These are phyloP conservation scores for Penicillium subrubescens DNA, from an alignment of 495 filamentous ascomycete species.

Conservation along the genomic window DNA sequence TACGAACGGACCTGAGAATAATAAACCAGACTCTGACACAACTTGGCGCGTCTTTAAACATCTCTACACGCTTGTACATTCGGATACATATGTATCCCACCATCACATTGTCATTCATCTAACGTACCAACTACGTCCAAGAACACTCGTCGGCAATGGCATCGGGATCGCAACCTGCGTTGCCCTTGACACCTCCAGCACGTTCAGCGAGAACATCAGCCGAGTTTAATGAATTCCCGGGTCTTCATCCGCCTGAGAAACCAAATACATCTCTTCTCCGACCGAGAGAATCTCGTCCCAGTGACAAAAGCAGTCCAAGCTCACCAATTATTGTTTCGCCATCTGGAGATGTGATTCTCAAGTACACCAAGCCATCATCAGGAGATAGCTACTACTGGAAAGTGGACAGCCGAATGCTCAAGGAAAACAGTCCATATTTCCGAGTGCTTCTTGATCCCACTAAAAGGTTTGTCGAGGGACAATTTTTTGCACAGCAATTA, in stretches of 20 bases:
- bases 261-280: background rate
- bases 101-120: background rate
- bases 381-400: slow-evolving; percentile 33
- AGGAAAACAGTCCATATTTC: slow-evolving; percentile 47
- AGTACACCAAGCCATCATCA: slow-evolving; percentile 30
- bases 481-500: slow-evolving; percentile 32
- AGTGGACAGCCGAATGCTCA: slow-evolving; percentile 36
- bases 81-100: background rate
- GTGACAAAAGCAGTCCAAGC: background rate
- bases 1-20: background rate
- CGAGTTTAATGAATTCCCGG: background rate
- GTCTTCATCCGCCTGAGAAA: background rate
- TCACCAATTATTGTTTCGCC: slow-evolving; percentile 25
- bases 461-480: slow-evolving; percentile 50
- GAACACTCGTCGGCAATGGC: background rate
- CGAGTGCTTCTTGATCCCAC: slow-evolving; percentile 46
- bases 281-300: background rate
- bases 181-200: background rate
- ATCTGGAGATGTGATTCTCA: slow-evolving; percentile 40
- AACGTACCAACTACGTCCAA: background rate
- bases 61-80: background rate
- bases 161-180: background rate
- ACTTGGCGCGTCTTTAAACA: background rate
- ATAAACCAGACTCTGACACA: background rate
- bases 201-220: too few relatives aligned